Base-by-base conservation (phyloP, 2,329 filamentous ascomycete species). In the Zymoseptoria ardabiliae region DNA sequence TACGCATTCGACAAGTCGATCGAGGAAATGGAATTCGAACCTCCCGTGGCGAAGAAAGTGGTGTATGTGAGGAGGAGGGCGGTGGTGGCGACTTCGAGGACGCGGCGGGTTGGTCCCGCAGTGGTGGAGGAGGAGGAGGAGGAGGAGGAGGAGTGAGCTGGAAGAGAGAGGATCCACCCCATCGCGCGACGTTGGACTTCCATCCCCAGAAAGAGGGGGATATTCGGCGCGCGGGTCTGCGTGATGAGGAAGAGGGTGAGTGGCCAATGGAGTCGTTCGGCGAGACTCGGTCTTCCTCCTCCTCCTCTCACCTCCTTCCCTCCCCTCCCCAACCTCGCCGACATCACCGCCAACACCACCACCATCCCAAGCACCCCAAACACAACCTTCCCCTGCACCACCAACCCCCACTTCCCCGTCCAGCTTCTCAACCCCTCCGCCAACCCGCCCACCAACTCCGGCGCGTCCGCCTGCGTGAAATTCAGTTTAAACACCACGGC, bases 1-100 rank as follows among this genome's bases (percentile, higher is more conserved):
- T 99, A 99, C 0, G 92, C 92, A 71, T 88, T 96, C 5, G 91
- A 95, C 20, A 99, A 82, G 70, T 97, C 92, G 68, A 99, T 85
- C n/a, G 89, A 93, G 11, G 92, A 96, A 66, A 99, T 96, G 49
- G 94, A 89, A 73, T 99, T 99, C 53, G 90, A 90, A 71, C 91
- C 91, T 22, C 92, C 94, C 63, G 91, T 85, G 28, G 90, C 88
- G 72, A 97, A 99, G 80, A 96, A 99, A 55, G 88, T 86, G 41
- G 85, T 79, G 75, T 92, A 87, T 66, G 95, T 88, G 49, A 96
- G 78, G 35, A 97, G 82, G 35, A 97, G 78, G 8, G 84, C 84
- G 0, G 88, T 87, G 9, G 86, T 83, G 4, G 86, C 86, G 52
- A 89, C 56, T 19, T 62, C 57, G 5, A 60, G 58, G 45, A 58